Percentiles rank a stretch among this genome's conserved stretches.
phyloP scores from a whole-genome alignment of 441 rosid genomes.

The Hypseocharis bilobata region DNA sequence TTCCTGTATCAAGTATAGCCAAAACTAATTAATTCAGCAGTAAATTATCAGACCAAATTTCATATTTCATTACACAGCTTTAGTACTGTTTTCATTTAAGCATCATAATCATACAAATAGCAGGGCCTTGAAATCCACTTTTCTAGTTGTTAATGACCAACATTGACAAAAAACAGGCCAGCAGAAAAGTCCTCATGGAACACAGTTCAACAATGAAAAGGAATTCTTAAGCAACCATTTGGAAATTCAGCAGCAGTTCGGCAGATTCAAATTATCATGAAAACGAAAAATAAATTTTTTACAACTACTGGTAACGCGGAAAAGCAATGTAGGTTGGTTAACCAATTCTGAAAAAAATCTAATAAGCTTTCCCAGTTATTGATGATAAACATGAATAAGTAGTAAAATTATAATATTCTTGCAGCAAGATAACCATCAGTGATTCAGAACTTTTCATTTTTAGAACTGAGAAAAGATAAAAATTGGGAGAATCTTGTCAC shows the following conservation, averaged over 20 bases:
- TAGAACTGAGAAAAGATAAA: background rate
- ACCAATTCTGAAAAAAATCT: background rate
- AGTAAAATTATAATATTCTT: background rate
- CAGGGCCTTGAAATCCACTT: background rate
- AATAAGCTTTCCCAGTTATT: background rate
- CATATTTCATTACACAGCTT: background rate
- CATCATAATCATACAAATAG: too few species aligned
- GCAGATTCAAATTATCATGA: background rate
- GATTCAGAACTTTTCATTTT: too few species aligned
- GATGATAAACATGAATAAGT: background rate
- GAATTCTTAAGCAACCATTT: too few species aligned
- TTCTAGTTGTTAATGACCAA: background rate
- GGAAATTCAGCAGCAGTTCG: too few species aligned
- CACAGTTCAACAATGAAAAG: background rate
- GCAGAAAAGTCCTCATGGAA: background rate
- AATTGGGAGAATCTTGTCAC: background rate
- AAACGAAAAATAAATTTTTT: too few species aligned
- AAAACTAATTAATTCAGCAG: background rate
- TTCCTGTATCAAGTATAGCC: conserved; percentile 33
- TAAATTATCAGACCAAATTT: background rate
- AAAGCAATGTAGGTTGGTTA: background rate
- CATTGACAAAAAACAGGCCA: background rate
- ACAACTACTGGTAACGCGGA: too few species aligned
- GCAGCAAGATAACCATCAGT: background rate
- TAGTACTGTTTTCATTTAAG: background rate